Base-by-base conservation (phyloP, 805 yeast species). In the Pichia manshurica region DNA sequence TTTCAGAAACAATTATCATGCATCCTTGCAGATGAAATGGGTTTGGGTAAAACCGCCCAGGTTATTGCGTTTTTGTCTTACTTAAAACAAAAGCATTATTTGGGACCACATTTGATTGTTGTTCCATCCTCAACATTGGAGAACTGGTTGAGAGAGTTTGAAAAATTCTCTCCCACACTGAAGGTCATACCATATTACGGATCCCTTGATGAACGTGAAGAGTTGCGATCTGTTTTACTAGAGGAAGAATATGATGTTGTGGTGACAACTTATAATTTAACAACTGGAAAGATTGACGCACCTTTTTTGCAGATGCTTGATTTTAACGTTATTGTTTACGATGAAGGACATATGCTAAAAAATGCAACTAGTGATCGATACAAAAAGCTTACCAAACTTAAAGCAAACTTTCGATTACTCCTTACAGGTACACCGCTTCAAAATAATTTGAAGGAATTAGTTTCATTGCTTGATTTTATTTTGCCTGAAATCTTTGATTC, bases 21-120 rank as follows among this genome's bases (percentile, higher is more conserved):
- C 68, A 93, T 93, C 48, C 71, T 93, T 42, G 99, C 99, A 0
- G 99, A 93, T 68, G 99, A 93, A 64, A 93, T 93, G 99, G 99
- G 96, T 5, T 72, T 93, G 42, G 99, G 99, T 50, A 93, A 93
- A 63, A 93, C 99, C 0, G 85, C 96, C 63, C 98, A 93, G 67
- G 96, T 93, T 29, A 91, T 93, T 66, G 77, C 97, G 7, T 93
- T 93, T 61, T 69, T 93, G 61, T 89, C 98, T 1, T 82, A 84
- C 60, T 73, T 93, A 58, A 87, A 87, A 60, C 83, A 86, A 56
- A 66, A 65, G 25, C 63, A 68, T 6, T 70, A 71, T 42, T 62
- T 64, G 1, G 95, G 95, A 0, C 96, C 96, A 1, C 98, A 93
- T 71, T 70, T 93, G 50, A 85, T 93, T 31, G 93, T 93, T 31